These are phyloP conservation scores for Mitragyna speciosa DNA, from an alignment of 257 asterid species.

Conservation along the genomic window DNA sequence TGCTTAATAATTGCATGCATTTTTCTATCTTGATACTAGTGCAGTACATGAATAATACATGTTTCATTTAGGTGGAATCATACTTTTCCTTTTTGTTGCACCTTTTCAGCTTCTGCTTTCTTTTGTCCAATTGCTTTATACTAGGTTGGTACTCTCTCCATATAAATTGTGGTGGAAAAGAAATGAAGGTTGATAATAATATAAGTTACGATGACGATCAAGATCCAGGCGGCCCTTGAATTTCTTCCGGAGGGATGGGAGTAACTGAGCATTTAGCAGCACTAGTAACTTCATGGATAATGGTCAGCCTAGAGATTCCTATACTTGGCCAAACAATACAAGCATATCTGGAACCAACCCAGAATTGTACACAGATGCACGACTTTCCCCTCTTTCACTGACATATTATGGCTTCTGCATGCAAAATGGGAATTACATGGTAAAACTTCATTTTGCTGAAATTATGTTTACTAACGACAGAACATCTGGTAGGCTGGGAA, in stretches of 20 bases:
- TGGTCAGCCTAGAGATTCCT: neutral
- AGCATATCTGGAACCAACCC: slow-evolving; percentile 11
- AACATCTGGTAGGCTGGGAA: slow-evolving; percentile 58
- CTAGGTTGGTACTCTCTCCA: slow-evolving; percentile 40
- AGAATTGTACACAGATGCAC: slow-evolving; percentile 22
- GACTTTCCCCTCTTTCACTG: slow-evolving; percentile 31
- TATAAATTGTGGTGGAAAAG: slow-evolving; percentile 63
- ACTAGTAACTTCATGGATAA: slow-evolving; percentile 37
- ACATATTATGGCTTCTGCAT: slow-evolving; percentile 60
- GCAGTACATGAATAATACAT: neutral
- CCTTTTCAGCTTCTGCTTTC: neutral
- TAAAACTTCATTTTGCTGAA: slow-evolving; percentile 75
- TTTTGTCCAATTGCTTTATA: neutral
- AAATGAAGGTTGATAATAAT: neutral
- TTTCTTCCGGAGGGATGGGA: slow-evolving; percentile 17
- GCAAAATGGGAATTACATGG: slow-evolving; percentile 59
- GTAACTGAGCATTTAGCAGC: slow-evolving; percentile 38
- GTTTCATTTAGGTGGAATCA: neutral
- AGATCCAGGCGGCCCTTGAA: slow-evolving; percentile 23
- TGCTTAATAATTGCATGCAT: neutral
- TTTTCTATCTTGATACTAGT: neutral
- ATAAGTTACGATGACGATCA: slow-evolving; percentile 22
- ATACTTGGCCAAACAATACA: slow-evolving; percentile 18
- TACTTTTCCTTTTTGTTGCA: neutral
- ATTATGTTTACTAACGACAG: slow-evolving; percentile 53